phyloP scores from a whole-genome alignment of 768 basidiomycete genomes.

The Amanita subjunquillea region DNA sequence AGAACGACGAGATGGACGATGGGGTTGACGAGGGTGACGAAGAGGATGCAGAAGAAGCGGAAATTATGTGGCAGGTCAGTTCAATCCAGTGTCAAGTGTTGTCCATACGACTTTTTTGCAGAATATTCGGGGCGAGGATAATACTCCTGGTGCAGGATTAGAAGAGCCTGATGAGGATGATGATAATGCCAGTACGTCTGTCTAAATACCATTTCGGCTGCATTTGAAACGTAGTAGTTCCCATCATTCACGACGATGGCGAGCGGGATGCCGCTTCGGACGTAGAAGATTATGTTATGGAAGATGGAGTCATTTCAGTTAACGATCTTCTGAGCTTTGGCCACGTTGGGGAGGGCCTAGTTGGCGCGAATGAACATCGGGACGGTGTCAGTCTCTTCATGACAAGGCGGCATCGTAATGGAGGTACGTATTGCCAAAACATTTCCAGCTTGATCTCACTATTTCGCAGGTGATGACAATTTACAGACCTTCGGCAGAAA shows the following conservation, averaged over 20 bases:
- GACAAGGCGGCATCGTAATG: slow-evolving; percentile 42
- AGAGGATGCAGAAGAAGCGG: slow-evolving; percentile 10
- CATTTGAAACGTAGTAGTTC: slow-evolving; percentile 26
- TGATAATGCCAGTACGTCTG: slow-evolving; percentile 41
- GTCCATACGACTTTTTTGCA: slow-evolving; percentile 11
- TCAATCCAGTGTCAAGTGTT: not conserved
- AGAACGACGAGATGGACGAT: slow-evolving; percentile 23
- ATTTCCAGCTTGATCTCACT: slow-evolving; percentile 4
- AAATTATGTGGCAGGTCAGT: slow-evolving; percentile 27
- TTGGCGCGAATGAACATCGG: slow-evolving; percentile 30
- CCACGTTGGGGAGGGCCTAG: slow-evolving; percentile 38
- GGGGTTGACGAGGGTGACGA: slow-evolving; percentile 11
- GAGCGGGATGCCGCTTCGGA: slow-evolving; percentile 56
- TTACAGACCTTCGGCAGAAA: slow-evolving; percentile 54
- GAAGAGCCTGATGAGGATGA: slow-evolving; percentile 53
- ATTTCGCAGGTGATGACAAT: slow-evolving; percentile 36
- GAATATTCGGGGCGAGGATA: slow-evolving; percentile 44
- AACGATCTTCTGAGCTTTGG: slow-evolving; percentile 39
- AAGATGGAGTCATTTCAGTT: slow-evolving; percentile 23
- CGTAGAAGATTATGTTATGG: slow-evolving; percentile 48
- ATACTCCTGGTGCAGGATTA: slow-evolving; percentile 30
- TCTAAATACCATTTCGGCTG: not conserved
- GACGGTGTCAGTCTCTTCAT: slow-evolving; percentile 39
- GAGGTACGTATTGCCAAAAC: slow-evolving; percentile 22
- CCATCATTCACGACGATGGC: slow-evolving; percentile 52